A percentile compares a stretch with the other conserved stretches of the same genome.
phyloP scores from a whole-genome alignment of 495 filamentous ascomycete species.

The Darksidea phi region DNA sequence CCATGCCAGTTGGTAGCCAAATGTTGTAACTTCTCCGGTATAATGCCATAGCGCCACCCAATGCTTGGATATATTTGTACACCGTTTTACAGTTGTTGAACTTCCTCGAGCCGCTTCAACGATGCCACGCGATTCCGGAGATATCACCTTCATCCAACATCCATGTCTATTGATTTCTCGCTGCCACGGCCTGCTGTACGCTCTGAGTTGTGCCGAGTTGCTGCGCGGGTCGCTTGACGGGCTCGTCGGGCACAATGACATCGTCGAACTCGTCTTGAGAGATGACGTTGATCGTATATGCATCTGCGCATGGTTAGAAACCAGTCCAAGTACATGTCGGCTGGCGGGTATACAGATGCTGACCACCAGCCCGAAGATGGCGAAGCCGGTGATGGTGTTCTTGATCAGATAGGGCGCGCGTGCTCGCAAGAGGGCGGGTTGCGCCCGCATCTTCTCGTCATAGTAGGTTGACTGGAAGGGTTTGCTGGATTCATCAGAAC shows the following conservation, averaged over 20 bases:
- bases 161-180: conserved; percentile 7
- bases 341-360: conserved; percentile 60
- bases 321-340: neutral
- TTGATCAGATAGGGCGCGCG: conserved; percentile 87
- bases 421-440: conserved; percentile 81
- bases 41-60: no score
- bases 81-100: no score
- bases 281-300: conserved; percentile 83
- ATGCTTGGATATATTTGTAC: no score
- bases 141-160: neutral
- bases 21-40: no score
- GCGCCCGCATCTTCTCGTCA: conserved; percentile 75
- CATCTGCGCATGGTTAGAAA: conserved; percentile 54
- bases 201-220: conserved; percentile 8
- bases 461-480: conserved; percentile 78
- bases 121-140: neutral
- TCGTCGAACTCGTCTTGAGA: conserved; percentile 98
- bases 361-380: conserved; percentile 65
- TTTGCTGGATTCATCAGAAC: conserved; percentile 50
- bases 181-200: conserved; percentile 21
- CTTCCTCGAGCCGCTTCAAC: no score
- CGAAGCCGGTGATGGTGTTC: conserved; percentile 74
- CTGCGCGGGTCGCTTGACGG: conserved; percentile 19
- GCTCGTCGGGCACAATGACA: conserved; percentile 55
- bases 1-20: no score